Percentiles rank a stretch among this genome's conserved stretches.
phyloP scores from a whole-genome alignment of 192 early-diverging fungal species.

The Paraglomus brasilianum region DNA sequence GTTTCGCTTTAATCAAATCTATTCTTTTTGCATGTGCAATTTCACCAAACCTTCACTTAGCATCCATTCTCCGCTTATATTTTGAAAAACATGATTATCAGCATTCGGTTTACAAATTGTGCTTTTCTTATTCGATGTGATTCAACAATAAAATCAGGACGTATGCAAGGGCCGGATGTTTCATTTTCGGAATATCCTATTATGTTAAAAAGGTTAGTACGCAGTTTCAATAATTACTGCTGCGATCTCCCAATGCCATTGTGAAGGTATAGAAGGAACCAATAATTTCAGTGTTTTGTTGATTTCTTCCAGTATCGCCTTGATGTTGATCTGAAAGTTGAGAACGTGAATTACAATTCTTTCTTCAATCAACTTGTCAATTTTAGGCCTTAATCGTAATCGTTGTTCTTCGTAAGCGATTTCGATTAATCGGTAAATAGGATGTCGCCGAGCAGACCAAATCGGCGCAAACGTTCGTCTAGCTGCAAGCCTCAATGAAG shows the following conservation, averaged over 20 bases:
- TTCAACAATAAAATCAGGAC: constrained; percentile 11
- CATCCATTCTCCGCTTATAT: background rate
- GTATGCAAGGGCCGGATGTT: background rate
- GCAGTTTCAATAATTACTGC: background rate
- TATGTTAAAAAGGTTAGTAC: constrained; percentile 7
- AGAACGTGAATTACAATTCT: constrained; percentile 12
- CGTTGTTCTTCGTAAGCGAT: constrained; percentile 5
- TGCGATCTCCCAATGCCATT: constrained; percentile 14
- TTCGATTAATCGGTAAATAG: constrained; percentile 11
- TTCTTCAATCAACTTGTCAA: constrained; percentile 1
- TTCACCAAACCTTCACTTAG: constrained; percentile 1
- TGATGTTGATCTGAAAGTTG: constrained; percentile 20
- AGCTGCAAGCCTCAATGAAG: background rate
- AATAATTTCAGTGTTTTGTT: background rate
- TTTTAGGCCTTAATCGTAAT: constrained; percentile 7
- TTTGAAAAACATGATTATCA: background rate
- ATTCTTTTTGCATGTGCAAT: constrained; percentile 8
- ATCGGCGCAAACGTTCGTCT: constrained; percentile 4
- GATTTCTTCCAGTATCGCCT: constrained; percentile 15
- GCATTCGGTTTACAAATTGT: constrained; percentile 10
- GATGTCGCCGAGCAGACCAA: constrained; percentile 10
- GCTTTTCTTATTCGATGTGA: background rate
- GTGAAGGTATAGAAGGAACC: background rate
- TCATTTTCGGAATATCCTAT: constrained; percentile 6
- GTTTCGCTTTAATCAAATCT: background rate